Conservation (phyloP, 1,284 basidiomycete species). For the Porogramme epimiltina region DNA sequence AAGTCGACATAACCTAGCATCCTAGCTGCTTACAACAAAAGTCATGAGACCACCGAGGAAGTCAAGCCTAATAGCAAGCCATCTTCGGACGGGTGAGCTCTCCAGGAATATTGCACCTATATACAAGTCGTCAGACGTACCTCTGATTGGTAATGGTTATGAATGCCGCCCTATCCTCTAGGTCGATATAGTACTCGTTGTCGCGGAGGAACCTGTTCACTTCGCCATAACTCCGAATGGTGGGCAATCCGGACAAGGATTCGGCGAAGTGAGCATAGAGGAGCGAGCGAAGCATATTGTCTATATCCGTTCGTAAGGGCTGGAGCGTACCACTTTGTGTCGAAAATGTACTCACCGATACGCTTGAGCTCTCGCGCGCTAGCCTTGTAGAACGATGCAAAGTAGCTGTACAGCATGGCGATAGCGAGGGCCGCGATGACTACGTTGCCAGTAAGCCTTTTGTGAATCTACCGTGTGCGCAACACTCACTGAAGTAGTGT, state of each 20-base stretch:
- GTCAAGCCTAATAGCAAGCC: conserved; percentile 83
- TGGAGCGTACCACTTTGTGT: too few relatives aligned
- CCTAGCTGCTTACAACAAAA: conserved; percentile 53
- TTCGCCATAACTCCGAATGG: conserved; percentile 75
- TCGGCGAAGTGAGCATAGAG: conserved; percentile 85
- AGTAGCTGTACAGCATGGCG: conserved; percentile 53
- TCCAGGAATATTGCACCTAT: background rate
- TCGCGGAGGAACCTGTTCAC: conserved; percentile 62
- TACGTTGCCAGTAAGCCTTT: conserved; percentile 14
- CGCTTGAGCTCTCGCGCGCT: conserved; percentile 76
- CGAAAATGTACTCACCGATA: conserved; percentile 45
- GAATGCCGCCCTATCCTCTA: conserved; percentile 68
- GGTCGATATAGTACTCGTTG: conserved; percentile 74
- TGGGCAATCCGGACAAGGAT: conserved; percentile 74
- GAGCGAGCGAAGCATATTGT: conserved; percentile 67
- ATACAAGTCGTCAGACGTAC: conserved; percentile 27
- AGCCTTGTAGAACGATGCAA: conserved; percentile 64
- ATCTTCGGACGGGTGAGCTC: conserved; percentile 42
- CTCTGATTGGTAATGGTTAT: conserved; percentile 67
- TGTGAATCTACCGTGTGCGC: background rate
- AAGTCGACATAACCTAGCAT: too few relatives aligned
- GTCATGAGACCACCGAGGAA: conserved; percentile 69
- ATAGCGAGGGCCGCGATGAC: conserved; percentile 55
- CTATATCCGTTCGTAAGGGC: conserved; percentile 29
- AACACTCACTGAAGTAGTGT: conserved; percentile 64